Conservation (phyloP, 352 stramenopile genomes). For the Globisporangium uncinulatum region DNA sequence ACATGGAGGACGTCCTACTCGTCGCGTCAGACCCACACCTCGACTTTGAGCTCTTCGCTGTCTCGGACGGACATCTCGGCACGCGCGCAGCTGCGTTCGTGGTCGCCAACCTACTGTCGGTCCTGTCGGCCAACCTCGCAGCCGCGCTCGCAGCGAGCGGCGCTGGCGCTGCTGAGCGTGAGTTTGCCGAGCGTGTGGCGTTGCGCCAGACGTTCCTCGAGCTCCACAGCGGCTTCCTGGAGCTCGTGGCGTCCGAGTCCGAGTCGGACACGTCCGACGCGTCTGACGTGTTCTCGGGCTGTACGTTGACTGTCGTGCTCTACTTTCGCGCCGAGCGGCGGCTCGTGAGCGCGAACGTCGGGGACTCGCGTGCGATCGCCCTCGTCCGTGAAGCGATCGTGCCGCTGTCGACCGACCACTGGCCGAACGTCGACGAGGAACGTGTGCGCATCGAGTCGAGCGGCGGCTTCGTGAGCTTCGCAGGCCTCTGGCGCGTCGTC, state of each 20-base stretch:
- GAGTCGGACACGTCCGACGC: slow-evolving; percentile 6
- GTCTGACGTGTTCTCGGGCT: slow-evolving; percentile 83
- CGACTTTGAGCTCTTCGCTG: slow-evolving; percentile 86
- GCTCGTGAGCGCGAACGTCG: slow-evolving; percentile 74
- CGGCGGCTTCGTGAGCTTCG: slow-evolving; percentile 64
- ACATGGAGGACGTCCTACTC: slow-evolving; percentile 90
- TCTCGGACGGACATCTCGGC: slow-evolving; percentile 95
- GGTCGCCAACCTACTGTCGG: slow-evolving; percentile 27
- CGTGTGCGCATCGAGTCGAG: slow-evolving; percentile 65
- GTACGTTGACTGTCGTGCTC: slow-evolving; percentile 72
- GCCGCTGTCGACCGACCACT: slow-evolving; percentile 55
- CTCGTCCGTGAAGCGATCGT: slow-evolving; percentile 18
- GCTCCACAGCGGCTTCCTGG: slow-evolving; percentile 52
- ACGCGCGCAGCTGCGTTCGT: slow-evolving; percentile 87
- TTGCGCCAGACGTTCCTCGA: slow-evolving; percentile 72
- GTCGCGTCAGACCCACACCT: slow-evolving; percentile 27
- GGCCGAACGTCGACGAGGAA: slow-evolving; percentile 43
- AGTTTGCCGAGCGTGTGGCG: slow-evolving; percentile 44
- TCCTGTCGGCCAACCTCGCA: slow-evolving; percentile 28
- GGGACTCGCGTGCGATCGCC: slow-evolving; percentile 78
- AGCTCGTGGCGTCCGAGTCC: slow-evolving; percentile 1
- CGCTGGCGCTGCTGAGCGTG: slow-evolving; percentile 8
- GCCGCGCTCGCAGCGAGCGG: slow-evolving; percentile 11
- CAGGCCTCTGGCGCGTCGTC: slow-evolving; percentile 82
- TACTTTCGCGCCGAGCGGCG: slow-evolving; percentile 48